Base-by-base conservation (phyloP, 2,329 filamentous ascomycete genomes). In the Epichloe elymi region DNA sequence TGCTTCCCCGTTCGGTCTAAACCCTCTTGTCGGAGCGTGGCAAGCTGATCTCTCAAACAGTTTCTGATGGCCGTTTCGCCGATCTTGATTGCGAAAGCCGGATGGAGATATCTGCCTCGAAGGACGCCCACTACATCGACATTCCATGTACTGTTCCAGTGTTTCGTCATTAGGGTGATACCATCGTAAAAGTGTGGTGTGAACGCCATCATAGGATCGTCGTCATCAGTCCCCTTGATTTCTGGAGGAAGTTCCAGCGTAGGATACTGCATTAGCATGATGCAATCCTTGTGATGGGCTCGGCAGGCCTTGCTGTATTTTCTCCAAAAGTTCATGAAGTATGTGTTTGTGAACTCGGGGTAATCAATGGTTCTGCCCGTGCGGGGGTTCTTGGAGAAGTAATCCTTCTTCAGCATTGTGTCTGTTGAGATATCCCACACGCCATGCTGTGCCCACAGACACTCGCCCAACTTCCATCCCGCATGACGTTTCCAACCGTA, bases 81-180 rank as follows among this genome's bases (percentile, higher is more conserved):
- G 45, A 98, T 74, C 62, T 90, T 93, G 64, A 98, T 85, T 3
- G 88, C 93, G 63, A 98, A 91, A 0, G 88, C 88, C 12, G 93
- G 93, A 20, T 85, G 86, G 57, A 86, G 74, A 62, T 98, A 98
- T 57, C 84, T 85, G 12, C 93, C 93, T 44, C 93, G 84, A 42
- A 98, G 73, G 14, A 98, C 80, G 2, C 93, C 93, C 48, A 98
- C 82, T 4, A 98, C 88, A 64, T 98, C 93, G 7, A 98, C 86
- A 59, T 98, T 98, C 86, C 93, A 98, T 15, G 85, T 82, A 39
- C 90, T 85, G 63, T 97, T 98, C 93, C 93, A 98, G 66, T 95
- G 95, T 70, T 98, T 98, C 12, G 88, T 97, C 78, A 98, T 86
- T 4, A 98, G 74, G 0, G 93, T 98, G 51, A 98, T 85, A 11